phyloP scores from a whole-genome alignment of 176 grass and related monocot genomes.

The Tillandsia fasciculata region DNA sequence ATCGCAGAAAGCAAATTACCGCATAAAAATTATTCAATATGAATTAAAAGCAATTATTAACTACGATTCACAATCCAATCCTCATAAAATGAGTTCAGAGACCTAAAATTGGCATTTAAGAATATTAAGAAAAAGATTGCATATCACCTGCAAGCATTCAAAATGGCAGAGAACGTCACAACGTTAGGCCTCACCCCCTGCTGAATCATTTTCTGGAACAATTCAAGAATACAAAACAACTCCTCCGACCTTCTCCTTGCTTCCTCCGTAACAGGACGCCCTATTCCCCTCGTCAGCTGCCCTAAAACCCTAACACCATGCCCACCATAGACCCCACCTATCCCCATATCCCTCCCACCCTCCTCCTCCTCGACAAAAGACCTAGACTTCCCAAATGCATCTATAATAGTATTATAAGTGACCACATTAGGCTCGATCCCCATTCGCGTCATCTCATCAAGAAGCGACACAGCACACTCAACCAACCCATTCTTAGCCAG shows the following conservation, averaged over 20 bases:
- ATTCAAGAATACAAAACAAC: conserved; percentile 88
- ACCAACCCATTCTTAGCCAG: conserved; percentile 96
- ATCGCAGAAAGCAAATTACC: too few relatives aligned
- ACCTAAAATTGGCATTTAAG: conserved; percentile 1
- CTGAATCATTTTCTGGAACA: conserved; percentile 96
- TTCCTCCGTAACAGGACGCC: conserved; percentile 11
- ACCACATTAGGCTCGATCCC: conserved; percentile 96
- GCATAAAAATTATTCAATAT: too few relatives aligned
- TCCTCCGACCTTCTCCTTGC: conserved; percentile 66
- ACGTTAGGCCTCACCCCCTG: conserved; percentile 95
- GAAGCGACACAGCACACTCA: conserved; percentile 80
- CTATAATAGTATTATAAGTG: conserved; percentile 91
- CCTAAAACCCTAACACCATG: conserved; percentile 45
- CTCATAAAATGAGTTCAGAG: neutral
- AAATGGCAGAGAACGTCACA: conserved; percentile 93
- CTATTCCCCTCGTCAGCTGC: conserved; percentile 19
- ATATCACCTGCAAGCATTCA: conserved; percentile 94
- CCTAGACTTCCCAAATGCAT: conserved; percentile 88
- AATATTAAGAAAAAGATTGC: conserved; percentile 8
- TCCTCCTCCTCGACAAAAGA: conserved; percentile 39
- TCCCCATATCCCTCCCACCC: conserved; percentile 25
- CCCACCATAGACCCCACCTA: conserved; percentile 39
- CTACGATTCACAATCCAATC: neutral
- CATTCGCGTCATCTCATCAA: conserved; percentile 85
- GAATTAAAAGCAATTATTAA: neutral